Percentiles rank a stretch among this genome's conserved stretches.
Conservation (phyloP, 495 filamentous ascomycete species). For the Aspergillus panamensis region DNA sequence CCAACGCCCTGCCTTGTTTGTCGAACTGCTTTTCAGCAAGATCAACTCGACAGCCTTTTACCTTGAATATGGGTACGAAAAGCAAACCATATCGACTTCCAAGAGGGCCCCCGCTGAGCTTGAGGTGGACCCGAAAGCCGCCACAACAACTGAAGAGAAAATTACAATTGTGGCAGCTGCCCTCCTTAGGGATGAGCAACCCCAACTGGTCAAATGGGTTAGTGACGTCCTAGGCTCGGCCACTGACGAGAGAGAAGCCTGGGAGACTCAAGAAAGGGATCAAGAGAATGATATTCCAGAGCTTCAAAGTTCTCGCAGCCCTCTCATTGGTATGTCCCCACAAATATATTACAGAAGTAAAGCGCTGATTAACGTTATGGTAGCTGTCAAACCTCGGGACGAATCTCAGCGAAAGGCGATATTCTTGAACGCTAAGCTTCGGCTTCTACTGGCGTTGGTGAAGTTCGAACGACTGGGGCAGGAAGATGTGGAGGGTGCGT, state of each 20-base stretch:
- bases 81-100: slow-evolving; percentile 57
- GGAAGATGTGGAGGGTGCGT: slow-evolving; percentile 67
- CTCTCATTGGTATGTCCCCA: slow-evolving; percentile 40
- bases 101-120: slow-evolving; percentile 69
- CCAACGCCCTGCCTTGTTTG: slow-evolving; percentile 74
- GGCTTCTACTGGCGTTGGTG: slow-evolving; percentile 75
- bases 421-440: slow-evolving; percentile 86
- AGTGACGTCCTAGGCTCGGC: slow-evolving; percentile 65
- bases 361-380: slow-evolving; percentile 23
- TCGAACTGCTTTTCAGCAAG: slow-evolving; percentile 94
- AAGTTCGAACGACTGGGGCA: slow-evolving; percentile 66
- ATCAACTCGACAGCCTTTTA: slow-evolving; percentile 77
- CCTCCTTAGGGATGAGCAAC: slow-evolving; percentile 71
- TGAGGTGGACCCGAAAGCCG: slow-evolving; percentile 64
- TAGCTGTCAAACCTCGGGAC: slow-evolving; percentile 62
- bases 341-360: too few species aligned
- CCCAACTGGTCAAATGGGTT: slow-evolving; percentile 76
- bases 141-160: slow-evolving; percentile 61
- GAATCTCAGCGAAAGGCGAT: slow-evolving; percentile 68
- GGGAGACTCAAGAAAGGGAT: slow-evolving; percentile 69
- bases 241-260: slow-evolving; percentile 68
- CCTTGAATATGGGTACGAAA: slow-evolving; percentile 86
- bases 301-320: slow-evolving; percentile 33
- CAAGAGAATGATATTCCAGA: slow-evolving; percentile 43
- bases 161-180: slow-evolving; percentile 74